These are phyloP conservation scores for Ophiocordyceps sinensis DNA, from an alignment of 2,329 filamentous ascomycete genomes.

Conservation along the genomic window DNA sequence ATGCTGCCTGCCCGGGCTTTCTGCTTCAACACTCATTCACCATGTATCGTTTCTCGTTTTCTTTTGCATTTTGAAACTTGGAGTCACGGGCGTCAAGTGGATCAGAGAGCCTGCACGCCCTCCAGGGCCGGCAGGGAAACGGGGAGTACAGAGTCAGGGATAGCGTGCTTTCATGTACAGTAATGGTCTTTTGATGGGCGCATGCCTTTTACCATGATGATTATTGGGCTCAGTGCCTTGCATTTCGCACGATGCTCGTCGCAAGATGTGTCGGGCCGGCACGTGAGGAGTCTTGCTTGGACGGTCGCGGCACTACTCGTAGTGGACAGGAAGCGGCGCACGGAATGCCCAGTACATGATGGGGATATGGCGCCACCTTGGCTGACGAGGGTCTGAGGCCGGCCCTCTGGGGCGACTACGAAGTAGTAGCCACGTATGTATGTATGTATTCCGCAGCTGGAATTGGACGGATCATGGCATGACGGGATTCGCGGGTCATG, in stretches of 20 bases:
- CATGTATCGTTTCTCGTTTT: neutral
- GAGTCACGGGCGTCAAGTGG: conserved; percentile 14
- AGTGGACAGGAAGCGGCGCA: neutral
- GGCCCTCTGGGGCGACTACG: neutral
- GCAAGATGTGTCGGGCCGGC: neutral
- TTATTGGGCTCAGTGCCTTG: neutral
- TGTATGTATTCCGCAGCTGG: neutral
- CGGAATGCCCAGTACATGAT: neutral
- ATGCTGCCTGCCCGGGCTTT: too few relatives aligned
- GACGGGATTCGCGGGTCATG: neutral
- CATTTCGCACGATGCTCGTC: neutral
- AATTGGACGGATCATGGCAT: conserved; percentile 1
- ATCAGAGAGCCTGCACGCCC: conserved; percentile 3
- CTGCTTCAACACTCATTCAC: too few relatives aligned
- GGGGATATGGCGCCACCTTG: neutral
- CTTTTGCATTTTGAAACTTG: conserved; percentile 8
- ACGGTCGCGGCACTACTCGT: neutral
- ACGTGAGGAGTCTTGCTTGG: neutral
- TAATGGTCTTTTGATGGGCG: neutral
- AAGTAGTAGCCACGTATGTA: neutral
- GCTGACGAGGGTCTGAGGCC: neutral
- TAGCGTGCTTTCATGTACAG: conserved; percentile 2
- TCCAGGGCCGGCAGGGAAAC: conserved; percentile 2
- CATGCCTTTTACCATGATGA: neutral
- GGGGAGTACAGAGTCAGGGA: conserved; percentile 5